Conservation (phyloP, 202 grass and related monocot species). For the Setaria italica region DNA sequence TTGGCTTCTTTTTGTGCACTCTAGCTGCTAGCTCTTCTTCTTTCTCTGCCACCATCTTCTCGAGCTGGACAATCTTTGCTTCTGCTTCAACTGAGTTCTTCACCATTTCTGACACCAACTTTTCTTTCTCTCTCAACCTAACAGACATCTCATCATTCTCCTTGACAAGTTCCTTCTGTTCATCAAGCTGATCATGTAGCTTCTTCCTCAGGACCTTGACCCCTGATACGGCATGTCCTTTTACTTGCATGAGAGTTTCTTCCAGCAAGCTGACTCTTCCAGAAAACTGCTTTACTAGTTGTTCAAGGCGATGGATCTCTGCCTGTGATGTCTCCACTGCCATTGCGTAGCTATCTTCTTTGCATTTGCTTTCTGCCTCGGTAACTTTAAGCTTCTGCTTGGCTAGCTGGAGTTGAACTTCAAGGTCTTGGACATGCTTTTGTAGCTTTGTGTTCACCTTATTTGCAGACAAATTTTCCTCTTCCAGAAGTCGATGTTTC, state of each 20-base stretch:
- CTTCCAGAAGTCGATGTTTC: conserved; percentile 49
- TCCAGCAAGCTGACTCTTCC: conserved; percentile 51
- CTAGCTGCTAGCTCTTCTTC: conserved; percentile 63
- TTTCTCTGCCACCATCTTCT: conserved; percentile 61
- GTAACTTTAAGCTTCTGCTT: conserved; percentile 78
- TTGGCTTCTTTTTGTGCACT: conserved; percentile 63
- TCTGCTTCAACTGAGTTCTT: conserved; percentile 41
- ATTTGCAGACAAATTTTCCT: conserved; percentile 47
- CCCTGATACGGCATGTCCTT: conserved; percentile 44
- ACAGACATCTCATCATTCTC: conserved; percentile 44
- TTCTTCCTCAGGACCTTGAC: conserved; percentile 53
- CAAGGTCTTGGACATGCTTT: conserved; percentile 59
- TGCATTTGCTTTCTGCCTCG: conserved; percentile 67
- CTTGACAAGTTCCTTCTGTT: conserved; percentile 53
- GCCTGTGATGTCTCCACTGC: conserved; percentile 47
- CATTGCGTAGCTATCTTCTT: conserved; percentile 59
- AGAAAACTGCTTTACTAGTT: conserved; percentile 54
- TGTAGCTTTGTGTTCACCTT: conserved; percentile 65
- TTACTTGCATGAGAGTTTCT: conserved; percentile 59
- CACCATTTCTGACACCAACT: conserved; percentile 44
- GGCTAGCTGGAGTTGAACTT: conserved; percentile 65
- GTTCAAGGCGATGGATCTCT: conserved; percentile 54
- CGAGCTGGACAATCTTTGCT: conserved; percentile 57
- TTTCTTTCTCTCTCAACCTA: conserved; percentile 61
- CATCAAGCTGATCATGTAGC: conserved; percentile 54